Percentiles rank a stretch among this genome's conserved stretches.
phyloP scores from a whole-genome alignment of 306 rosid genomes.

The Sicyos baderoa region DNA sequence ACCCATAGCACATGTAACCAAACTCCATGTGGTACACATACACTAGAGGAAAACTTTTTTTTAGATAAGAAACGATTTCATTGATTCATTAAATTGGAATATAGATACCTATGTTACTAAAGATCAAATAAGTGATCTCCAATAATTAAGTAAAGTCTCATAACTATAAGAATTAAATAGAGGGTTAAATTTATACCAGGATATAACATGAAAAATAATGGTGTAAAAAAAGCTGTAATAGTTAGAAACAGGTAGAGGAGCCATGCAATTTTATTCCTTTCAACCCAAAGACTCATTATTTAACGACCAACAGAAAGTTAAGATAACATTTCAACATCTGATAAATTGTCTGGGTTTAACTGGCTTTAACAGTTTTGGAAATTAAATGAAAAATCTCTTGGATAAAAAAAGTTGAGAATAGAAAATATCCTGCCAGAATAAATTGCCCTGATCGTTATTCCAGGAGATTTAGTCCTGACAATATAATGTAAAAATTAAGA shows the following conservation, averaged over 20 bases:
- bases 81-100: too few relatives aligned
- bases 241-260: constrained; percentile 1
- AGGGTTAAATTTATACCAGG: too few relatives aligned
- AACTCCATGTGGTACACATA: neutral
- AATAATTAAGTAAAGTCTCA: too few relatives aligned
- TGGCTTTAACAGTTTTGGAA: neutral
- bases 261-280: neutral
- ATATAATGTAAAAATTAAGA: neutral
- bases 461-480: neutral
- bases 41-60: neutral
- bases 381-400: constrained; percentile 5
- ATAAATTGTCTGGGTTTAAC: neutral
- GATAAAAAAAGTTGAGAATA: neutral
- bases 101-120: too few relatives aligned
- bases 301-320: neutral
- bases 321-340: neutral
- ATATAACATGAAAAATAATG: too few relatives aligned
- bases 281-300: neutral
- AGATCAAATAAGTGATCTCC: too few relatives aligned
- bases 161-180: too few relatives aligned
- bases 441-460: neutral
- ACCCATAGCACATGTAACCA: neutral
- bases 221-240: too few relatives aligned
- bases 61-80: too few relatives aligned
- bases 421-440: neutral